Evolutionary conservation across 352 stramenopile genomes (phyloP), one percentile per base, ranked within the genome.

Genomic region (Vaucheria bursata): DNA sequence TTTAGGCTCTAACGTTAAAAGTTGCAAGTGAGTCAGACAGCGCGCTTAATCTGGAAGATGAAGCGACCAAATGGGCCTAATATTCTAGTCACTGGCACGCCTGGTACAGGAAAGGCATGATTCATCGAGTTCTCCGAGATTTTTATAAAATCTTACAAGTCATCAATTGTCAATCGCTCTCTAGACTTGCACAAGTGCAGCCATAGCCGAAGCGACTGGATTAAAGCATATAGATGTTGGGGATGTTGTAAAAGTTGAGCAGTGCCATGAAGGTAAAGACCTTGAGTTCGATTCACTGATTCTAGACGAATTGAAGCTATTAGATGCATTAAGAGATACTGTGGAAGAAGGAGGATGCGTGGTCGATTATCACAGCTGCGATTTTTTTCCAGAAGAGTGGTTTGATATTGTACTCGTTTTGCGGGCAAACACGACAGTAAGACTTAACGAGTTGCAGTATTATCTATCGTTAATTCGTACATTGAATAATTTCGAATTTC

Each of bases 61-160:
- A 67, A 67, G 37, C 74, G 80, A 39, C 59, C 87, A 37, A 86
- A 78, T 31, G 67, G 79, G 70, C 94, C 95, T 1, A 98, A 98
- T 85, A 95, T 99, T 81, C 88, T 99, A 40, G 87, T 98, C 34
- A 98, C 94, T n/a, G 95, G 95, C 18, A 98, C 95, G 49, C 95
- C 95, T 8, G 94, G 94, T 59, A 96, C 91, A 72, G 91, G 91
- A 65, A 85, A 75, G 39, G n/a, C 39, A 5, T 12, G 5, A 25
- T 34, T 29, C 29, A 33, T 5, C 12, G 59, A 25, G 5, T 12
- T 29, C 5, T 5, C 5, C n/a, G n/a, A n/a, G n/a, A n/a, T n/a
- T n/a, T n/a, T n/a, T n/a, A n/a, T 5, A 29, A 73, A 32, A 64
- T 3, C 35, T 52, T 18, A 3, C 66, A 3, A 18, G 6, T 70